Evolutionary conservation across 805 yeast genomes (phyloP), one percentile per base, ranked within the genome.

Genomic region (Kodamaea neixiangensis): DNA sequence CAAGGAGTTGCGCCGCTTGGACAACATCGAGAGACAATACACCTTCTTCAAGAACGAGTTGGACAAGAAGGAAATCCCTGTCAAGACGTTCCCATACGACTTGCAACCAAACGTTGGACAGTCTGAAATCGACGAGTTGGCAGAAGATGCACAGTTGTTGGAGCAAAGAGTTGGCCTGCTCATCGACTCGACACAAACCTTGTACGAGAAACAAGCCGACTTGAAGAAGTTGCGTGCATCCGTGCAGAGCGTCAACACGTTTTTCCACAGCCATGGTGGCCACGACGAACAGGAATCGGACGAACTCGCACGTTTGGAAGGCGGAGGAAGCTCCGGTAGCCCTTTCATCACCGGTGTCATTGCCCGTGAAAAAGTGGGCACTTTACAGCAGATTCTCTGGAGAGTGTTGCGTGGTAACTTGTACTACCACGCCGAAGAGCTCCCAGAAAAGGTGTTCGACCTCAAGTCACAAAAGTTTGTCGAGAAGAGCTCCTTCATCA

Each of bases 391-490:
- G 60, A 89, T 94, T 50, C 72, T 91, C 44, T 94, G 97, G 96
- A 81, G 99, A 71, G 83, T 90, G 15, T 78, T 93, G 55, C 83
- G 99, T 67, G 99, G 99, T 63, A 94, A 94, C 66, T 75, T 96
- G 57, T 89, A 80, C 62, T 81, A 92, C 66, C 85, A 85, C 58
- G 80, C 87, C 55, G 79, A 80, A 44, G 94, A 88, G 58, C 82
- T 93, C 52, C 79, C 80, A 5, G 88, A 86, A 59, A 80, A 83
- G 17, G 71, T 90, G 47, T 80, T 79, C 61, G 96, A 89, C 60
- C 66, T 79, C 40, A 78, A 82, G 61, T 60, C 83, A 18, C 80
- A 80, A 46, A 76, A 76, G 25, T 72, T 69, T 47, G 81, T 86
- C 9, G 85, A 81, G 56, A 93, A 93, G 67, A 87, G 85, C 64